A percentile compares a stretch with the other conserved stretches of the same genome.
Evolutionary conservation across 108 stramenopile genomes (phyloP).

Genomic region (Stephanodiscus triporus): DNA sequence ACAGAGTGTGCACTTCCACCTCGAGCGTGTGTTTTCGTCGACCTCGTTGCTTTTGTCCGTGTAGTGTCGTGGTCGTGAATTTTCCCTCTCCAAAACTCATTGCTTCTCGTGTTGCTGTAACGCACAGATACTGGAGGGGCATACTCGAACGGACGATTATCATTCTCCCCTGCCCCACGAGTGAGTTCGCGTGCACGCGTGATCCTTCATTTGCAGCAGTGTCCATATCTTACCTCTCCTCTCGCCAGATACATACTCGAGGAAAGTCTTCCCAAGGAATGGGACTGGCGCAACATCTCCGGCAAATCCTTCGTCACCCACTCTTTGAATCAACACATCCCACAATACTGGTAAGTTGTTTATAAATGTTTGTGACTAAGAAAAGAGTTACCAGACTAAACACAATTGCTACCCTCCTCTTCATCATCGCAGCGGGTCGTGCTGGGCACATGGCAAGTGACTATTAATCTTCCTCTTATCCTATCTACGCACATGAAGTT

Average conservation of each 20-base stretch:
- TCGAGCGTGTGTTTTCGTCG: too few relatives aligned
- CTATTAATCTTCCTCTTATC: too few relatives aligned
- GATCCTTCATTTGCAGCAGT: conserved; percentile 17
- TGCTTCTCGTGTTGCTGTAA: not conserved
- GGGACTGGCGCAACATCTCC: conserved; percentile 79
- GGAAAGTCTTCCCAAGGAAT: conserved; percentile 63
- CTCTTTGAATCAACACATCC: conserved; percentile 91
- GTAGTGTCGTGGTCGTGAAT: not conserved
- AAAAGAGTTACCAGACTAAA: too few relatives aligned
- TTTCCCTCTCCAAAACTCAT: not conserved
- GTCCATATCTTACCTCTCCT: conserved; percentile 1
- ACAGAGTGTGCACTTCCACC: too few relatives aligned
- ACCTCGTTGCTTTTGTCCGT: not conserved
- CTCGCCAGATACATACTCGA: conserved; percentile 37
- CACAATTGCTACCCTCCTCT: too few relatives aligned
- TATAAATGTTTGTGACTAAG: too few relatives aligned
- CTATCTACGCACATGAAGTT: not conserved
- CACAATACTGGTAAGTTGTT: conserved; percentile 39
- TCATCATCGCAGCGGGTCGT: conserved; percentile 1
- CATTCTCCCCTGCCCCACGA: conserved; percentile 39
- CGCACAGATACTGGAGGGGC: conserved; percentile 28
- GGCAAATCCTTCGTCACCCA: conserved; percentile 76
- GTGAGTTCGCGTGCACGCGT: conserved; percentile 21
- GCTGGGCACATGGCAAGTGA: conserved; percentile 30
- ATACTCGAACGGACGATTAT: conserved; percentile 23